phyloP scores from a whole-genome alignment of 805 yeast genomes.

The Suhomyces pyralidae region DNA sequence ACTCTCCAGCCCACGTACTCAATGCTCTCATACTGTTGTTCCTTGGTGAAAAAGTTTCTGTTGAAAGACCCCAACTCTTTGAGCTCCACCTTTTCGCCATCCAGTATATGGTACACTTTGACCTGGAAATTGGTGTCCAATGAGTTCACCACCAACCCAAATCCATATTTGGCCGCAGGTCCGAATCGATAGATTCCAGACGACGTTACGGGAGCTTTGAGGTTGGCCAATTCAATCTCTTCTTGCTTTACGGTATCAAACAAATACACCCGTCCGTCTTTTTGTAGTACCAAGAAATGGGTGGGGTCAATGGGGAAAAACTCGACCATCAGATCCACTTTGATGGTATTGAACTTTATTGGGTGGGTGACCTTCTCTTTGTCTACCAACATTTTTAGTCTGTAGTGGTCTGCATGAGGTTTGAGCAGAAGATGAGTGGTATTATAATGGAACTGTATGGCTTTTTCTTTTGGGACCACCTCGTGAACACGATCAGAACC shows the following conservation, averaged over 20 bases:
- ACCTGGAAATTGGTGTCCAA: conserved; percentile 1
- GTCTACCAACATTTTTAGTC: neutral
- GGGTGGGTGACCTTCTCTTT: neutral
- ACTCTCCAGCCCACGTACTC: conserved; percentile 6
- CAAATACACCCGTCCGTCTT: neutral
- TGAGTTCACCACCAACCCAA: conserved; percentile 3
- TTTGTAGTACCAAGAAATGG: neutral
- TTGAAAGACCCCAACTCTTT: conserved; percentile 10
- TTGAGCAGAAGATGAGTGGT: neutral
- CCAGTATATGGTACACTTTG: conserved; percentile 4
- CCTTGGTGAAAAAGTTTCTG: conserved; percentile 5
- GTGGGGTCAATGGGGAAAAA: neutral
- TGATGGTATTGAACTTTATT: neutral
- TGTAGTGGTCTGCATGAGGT: neutral
- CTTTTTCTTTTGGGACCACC: neutral
- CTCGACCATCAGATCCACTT: neutral
- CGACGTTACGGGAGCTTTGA: neutral
- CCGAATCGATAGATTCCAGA: neutral
- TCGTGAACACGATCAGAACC: neutral
- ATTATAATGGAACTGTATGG: neutral
- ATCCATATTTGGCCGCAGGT: neutral
- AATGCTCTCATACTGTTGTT: neutral
- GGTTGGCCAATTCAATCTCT: neutral
- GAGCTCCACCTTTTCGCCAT: neutral
- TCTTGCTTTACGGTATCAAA: neutral